A percentile compares a stretch with the other conserved stretches of the same genome.
phyloP scores from a whole-genome alignment of 257 asterid genomes.

The Solanum etuberosum region DNA sequence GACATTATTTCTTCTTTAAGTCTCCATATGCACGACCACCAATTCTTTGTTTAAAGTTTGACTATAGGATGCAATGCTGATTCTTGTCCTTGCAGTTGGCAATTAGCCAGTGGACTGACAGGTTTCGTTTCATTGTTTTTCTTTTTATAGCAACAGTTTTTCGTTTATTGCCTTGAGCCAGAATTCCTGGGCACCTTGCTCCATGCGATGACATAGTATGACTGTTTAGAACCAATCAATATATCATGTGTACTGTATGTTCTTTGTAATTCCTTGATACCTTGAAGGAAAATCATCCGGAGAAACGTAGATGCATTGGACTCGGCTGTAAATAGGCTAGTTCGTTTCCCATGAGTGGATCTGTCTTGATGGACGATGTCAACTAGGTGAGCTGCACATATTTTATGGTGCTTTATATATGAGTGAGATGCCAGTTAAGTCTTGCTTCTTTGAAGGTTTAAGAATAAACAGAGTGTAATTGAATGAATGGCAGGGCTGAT shows the following conservation, averaged over 20 bases:
- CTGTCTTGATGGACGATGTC: neutral
- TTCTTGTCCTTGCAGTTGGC: neutral
- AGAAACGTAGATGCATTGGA: slow-evolving; percentile 85
- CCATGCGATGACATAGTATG: neutral
- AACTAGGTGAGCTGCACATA: neutral
- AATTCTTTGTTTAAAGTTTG: neutral
- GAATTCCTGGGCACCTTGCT: neutral
- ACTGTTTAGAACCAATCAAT: neutral
- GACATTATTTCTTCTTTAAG: neutral
- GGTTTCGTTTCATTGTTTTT: neutral
- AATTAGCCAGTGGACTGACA: neutral
- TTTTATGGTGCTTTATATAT: neutral
- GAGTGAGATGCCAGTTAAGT: neutral
- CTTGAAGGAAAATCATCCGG: slow-evolving; percentile 58
- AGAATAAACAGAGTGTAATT: neutral
- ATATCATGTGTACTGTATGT: neutral
- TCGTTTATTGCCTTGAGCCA: neutral
- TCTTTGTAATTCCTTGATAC: slow-evolving; percentile 27
- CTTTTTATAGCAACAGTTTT: neutral
- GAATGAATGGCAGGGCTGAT: neutral
- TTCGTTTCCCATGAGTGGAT: slow-evolving; percentile 40
- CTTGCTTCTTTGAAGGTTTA: neutral
- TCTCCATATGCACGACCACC: neutral
- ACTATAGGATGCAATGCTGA: neutral
- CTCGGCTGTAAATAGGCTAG: slow-evolving; percentile 51